Evolutionary conservation across 192 early-diverging fungal species (phyloP).

Genomic region (Entomortierella lignicola): DNA sequence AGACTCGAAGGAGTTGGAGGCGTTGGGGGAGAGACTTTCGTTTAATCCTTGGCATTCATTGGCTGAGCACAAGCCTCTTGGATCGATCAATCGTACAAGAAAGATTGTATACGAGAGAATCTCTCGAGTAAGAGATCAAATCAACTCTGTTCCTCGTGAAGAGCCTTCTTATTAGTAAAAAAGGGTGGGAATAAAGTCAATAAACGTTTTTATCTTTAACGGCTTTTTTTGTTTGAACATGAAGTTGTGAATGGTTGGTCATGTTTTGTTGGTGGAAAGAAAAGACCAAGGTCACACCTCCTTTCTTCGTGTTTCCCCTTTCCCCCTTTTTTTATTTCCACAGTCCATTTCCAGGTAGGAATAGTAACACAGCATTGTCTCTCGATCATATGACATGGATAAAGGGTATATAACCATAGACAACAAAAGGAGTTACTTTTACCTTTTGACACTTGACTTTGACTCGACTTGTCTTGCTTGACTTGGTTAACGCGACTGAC

Average conservation of each 20-base stretch:
- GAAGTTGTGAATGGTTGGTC: too few species aligned
- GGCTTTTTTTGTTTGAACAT: too few species aligned
- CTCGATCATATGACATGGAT: too few species aligned
- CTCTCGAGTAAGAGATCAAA: conserved; percentile 28
- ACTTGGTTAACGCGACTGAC: neutral
- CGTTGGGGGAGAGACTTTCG: conserved; percentile 36
- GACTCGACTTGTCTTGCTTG: too few species aligned
- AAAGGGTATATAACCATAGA: neutral
- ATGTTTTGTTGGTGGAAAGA: too few species aligned
- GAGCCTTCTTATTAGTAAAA: conserved; percentile 7
- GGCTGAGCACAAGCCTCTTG: conserved; percentile 27
- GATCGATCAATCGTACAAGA: conserved; percentile 23
- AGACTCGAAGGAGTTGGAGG: conserved; percentile 9
- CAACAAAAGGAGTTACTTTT: neutral
- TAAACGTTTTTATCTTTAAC: too few species aligned
- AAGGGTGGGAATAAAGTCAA: too few species aligned
- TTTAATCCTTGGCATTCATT: conserved; percentile 48
- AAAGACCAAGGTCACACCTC: neutral
- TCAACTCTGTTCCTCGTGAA: conserved; percentile 28
- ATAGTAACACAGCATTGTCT: neutral
- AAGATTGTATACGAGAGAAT: conserved; percentile 50
- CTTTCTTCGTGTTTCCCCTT: neutral
- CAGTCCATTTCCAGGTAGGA: neutral
- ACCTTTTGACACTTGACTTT: too few species aligned
- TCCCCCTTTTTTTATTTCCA: neutral